These are phyloP conservation scores for Zymoseptoria ardabiliae DNA, from an alignment of 2,329 filamentous ascomycete species.

Conservation along the genomic window DNA sequence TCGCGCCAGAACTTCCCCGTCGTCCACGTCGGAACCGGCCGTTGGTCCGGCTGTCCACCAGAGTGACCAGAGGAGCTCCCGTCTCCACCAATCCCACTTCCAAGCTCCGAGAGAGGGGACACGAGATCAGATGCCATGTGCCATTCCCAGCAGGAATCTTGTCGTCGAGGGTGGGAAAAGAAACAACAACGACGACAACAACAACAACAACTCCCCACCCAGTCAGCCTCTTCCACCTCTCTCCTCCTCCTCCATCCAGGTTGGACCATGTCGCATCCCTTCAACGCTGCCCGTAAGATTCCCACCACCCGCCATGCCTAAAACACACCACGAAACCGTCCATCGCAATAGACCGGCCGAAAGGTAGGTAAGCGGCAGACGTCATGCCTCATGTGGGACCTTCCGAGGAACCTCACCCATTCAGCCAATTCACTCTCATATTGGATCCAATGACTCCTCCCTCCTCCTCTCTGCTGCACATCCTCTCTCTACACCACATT, in stretches of 20 bases:
- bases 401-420: not conserved
- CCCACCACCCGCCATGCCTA: not conserved
- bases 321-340: not conserved
- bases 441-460: not conserved
- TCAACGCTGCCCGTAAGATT: not conserved
- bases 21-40: too few relatives aligned
- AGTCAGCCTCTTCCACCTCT: not conserved
- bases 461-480: not conserved
- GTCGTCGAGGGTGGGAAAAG: too few relatives aligned
- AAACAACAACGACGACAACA: too few relatives aligned
- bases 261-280: not conserved
- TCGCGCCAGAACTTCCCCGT: too few relatives aligned
- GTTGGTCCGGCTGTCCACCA: too few relatives aligned
- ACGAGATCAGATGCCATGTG: too few relatives aligned
- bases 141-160: too few relatives aligned
- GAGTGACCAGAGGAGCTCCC: too few relatives aligned
- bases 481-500: not conserved
- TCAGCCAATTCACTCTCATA: not conserved
- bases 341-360: not conserved
- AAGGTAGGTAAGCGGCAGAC: not conserved
- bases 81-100: too few relatives aligned
- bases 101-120: too few relatives aligned
- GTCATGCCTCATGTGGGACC: not conserved
- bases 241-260: not conserved
- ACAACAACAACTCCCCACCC: too few relatives aligned